These are phyloP conservation scores for Xylariaceae sp. DNA, from an alignment of 2,329 filamentous ascomycete species.

Conservation along the genomic window DNA sequence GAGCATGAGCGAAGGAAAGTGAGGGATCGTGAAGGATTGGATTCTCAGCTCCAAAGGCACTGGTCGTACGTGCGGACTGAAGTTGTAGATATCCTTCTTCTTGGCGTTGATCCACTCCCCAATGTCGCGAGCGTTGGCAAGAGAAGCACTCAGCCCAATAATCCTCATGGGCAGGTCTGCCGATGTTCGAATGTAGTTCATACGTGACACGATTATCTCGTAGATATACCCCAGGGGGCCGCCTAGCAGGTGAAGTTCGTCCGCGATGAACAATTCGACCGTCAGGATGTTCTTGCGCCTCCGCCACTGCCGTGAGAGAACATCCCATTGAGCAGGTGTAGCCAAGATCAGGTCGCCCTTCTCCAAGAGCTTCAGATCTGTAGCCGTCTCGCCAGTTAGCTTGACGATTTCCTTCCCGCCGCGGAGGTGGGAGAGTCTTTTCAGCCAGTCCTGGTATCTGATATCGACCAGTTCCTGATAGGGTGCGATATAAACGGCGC, in stretches of 20 bases:
- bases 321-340: constrained; percentile 92
- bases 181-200: constrained; percentile 91
- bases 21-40: constrained; percentile 90
- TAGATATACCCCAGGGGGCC: constrained; percentile 83
- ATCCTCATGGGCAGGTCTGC: constrained; percentile 80
- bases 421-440: constrained; percentile 61
- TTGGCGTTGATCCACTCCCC: constrained; percentile 97
- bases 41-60: constrained; percentile 89
- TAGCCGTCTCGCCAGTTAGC: constrained; percentile 84
- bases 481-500: constrained; percentile 88
- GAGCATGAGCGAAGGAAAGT: constrained; percentile 96
- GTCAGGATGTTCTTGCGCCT: constrained; percentile 90
- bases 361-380: constrained; percentile 82
- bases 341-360: constrained; percentile 83
- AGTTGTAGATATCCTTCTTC: constrained; percentile 98
- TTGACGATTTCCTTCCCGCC: constrained; percentile 89
- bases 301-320: constrained; percentile 92
- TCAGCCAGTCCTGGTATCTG: constrained; percentile 76
- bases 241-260: constrained; percentile 90
- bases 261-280: constrained; percentile 85
- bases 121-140: constrained; percentile 87
- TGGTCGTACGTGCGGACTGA: constrained; percentile 84
- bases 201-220: constrained; percentile 93
- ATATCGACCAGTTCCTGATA: constrained; percentile 89
- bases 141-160: constrained; percentile 80